Evolutionary conservation across 2,329 filamentous ascomycete genomes (phyloP).

Genomic region (Myriosclerotinia duriaeana): DNA sequence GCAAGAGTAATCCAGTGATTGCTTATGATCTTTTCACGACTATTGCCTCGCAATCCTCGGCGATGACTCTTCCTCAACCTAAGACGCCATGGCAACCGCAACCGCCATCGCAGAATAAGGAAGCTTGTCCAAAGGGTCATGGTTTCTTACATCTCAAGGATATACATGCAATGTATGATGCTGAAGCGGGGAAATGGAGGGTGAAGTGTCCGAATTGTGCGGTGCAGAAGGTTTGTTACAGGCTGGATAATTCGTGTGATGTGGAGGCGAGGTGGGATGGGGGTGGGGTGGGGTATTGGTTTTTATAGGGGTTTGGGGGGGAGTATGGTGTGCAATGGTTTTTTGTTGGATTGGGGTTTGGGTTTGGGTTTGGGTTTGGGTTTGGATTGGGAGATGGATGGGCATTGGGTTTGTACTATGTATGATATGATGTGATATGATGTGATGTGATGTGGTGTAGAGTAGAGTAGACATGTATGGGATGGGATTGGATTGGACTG

Average conservation of each 20-base stretch:
- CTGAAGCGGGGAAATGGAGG: neutral
- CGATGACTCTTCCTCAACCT: accelerated
- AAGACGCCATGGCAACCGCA: neutral
- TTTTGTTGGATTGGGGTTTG: neutral
- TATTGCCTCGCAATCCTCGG: neutral
- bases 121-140: constrained; percentile 8
- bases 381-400: too few relatives aligned
- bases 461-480: too few relatives aligned
- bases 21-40: constrained; percentile 19
- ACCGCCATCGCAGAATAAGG: neutral
- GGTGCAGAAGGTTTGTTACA: constrained; percentile 4
- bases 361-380: neutral
- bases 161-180: neutral
- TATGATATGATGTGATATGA: too few relatives aligned
- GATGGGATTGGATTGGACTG: too few relatives aligned
- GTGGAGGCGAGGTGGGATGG: neutral
- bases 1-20: constrained; percentile 9
- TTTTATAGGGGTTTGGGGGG: neutral
- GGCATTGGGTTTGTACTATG: too few relatives aligned
- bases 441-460: too few relatives aligned
- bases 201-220: constrained; percentile 3
- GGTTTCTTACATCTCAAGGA: neutral
- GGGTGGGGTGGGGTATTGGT: constrained; percentile 1
- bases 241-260: neutral
- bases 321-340: neutral